These are phyloP conservation scores for Skeletonema menzelii DNA, from an alignment of 108 stramenopile genomes.

Conservation along the genomic window DNA sequence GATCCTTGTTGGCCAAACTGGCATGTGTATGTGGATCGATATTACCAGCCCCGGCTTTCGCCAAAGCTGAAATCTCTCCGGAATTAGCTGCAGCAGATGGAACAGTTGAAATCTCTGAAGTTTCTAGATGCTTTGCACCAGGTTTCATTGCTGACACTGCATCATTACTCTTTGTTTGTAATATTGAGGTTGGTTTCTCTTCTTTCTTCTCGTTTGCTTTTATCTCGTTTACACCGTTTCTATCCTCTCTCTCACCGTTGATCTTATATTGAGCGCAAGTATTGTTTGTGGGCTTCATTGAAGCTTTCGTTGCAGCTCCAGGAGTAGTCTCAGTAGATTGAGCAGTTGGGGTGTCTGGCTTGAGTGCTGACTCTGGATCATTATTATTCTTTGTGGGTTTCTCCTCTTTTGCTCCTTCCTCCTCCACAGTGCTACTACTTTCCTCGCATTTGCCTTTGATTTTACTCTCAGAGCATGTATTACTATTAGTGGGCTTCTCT, in stretches of 20 bases:
- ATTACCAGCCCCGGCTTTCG: no score
- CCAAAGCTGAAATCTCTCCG: no score
- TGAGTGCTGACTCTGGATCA: background rate
- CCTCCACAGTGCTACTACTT: background rate
- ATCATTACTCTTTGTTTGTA: background rate
- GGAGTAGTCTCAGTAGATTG: no score
- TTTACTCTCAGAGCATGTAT: background rate
- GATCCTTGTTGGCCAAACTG: no score
- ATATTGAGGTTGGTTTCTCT: background rate
- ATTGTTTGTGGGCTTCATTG: background rate
- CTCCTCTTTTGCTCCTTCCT: background rate
- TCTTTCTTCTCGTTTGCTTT: background rate
- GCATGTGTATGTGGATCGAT: no score
- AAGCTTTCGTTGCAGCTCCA: no score
- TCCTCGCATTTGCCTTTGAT: background rate
- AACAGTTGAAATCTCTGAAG: background rate
- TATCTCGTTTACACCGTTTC: no score
- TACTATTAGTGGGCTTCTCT: background rate
- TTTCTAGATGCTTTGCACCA: background rate
- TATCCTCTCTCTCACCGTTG: background rate
- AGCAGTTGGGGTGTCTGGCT: background rate
- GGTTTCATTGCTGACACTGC: background rate
- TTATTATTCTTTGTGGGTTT: background rate
- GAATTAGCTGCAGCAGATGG: no score
- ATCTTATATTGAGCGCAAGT: background rate